These are phyloP conservation scores for Podaxis sp. DNA, from an alignment of 768 basidiomycete species.

Conservation along the genomic window DNA sequence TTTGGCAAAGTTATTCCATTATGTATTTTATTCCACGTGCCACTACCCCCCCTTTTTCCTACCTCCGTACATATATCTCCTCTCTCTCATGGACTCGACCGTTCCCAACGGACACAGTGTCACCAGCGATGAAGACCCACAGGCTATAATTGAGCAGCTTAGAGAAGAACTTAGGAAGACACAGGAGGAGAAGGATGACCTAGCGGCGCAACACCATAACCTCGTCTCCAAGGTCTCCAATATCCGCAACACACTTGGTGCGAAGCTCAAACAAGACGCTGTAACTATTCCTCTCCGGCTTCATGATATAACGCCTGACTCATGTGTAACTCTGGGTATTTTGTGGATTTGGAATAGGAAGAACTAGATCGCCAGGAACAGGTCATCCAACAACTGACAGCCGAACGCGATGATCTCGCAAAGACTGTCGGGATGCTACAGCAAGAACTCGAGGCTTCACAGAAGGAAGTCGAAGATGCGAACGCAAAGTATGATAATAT, in stretches of 20 bases:
- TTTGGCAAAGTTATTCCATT: not conserved
- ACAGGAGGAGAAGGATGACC: conserved; percentile 83
- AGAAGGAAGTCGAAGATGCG: conserved; percentile 72
- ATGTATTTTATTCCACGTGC: conserved; percentile 4
- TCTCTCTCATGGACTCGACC: not conserved
- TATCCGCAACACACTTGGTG: conserved; percentile 92
- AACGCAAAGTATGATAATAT: conserved; percentile 69
- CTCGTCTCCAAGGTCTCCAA: conserved; percentile 86
- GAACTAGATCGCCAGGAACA: conserved; percentile 94
- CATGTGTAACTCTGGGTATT: not conserved
- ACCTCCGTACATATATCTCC: not conserved
- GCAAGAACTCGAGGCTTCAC: conserved; percentile 72
- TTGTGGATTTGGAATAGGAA: conserved; percentile 58
- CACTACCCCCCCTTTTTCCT: not conserved
- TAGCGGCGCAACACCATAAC: conserved; percentile 82
- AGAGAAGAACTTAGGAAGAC: conserved; percentile 76
- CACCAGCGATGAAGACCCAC: conserved; percentile 33
- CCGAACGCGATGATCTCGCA: conserved; percentile 73
- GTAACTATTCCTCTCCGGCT: conserved; percentile 43
- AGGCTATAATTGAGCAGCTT: conserved; percentile 57
- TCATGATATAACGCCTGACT: not conserved
- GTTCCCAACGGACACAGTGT: conserved; percentile 28
- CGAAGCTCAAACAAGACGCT: conserved; percentile 94
- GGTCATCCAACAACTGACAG: conserved; percentile 73
- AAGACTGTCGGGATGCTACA: conserved; percentile 78